Evolutionary conservation across 176 grass and related monocot species (phyloP).

Genomic region (Calamus simplicifolius): DNA sequence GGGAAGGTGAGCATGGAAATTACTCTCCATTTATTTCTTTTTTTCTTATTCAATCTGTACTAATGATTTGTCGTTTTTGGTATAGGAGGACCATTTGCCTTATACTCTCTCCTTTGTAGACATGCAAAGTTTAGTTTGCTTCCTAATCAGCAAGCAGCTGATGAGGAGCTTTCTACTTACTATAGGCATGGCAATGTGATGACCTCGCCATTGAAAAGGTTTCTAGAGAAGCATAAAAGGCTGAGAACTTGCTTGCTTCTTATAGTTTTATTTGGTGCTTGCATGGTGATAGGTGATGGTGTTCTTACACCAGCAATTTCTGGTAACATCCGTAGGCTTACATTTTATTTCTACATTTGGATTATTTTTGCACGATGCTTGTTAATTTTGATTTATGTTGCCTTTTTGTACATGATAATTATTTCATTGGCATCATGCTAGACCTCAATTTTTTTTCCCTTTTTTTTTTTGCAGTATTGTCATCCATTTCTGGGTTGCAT

Average conservation of each 20-base stretch:
- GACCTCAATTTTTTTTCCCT: constrained; percentile 11
- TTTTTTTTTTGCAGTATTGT: constrained; percentile 54
- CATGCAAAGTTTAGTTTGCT: constrained; percentile 90
- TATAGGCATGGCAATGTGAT: constrained; percentile 42
- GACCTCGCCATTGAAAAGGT: constrained; percentile 64
- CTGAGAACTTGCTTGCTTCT: constrained; percentile 60
- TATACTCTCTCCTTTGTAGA: constrained; percentile 94
- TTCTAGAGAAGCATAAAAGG: constrained; percentile 86
- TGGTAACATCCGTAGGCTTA: constrained; percentile 27
- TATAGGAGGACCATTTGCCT: constrained; percentile 90
- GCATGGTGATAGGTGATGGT: constrained; percentile 96
- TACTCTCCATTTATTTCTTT: not conserved
- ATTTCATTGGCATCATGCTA: too few relatives aligned
- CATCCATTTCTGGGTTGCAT: constrained; percentile 92
- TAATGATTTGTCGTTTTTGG: constrained; percentile 9
- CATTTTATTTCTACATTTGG: not conserved
- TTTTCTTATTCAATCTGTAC: not conserved
- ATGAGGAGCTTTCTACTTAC: constrained; percentile 92
- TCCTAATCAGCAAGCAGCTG: constrained; percentile 93
- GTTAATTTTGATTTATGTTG: too few relatives aligned
- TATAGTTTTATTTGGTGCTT: constrained; percentile 74
- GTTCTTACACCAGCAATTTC: constrained; percentile 96
- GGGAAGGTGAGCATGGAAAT: constrained; percentile 32
- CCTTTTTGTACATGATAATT: too few relatives aligned
- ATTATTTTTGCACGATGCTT: not conserved